phyloP scores from a whole-genome alignment of 2,329 filamentous ascomycete genomes.

The Talaromyces albobiverticillius region DNA sequence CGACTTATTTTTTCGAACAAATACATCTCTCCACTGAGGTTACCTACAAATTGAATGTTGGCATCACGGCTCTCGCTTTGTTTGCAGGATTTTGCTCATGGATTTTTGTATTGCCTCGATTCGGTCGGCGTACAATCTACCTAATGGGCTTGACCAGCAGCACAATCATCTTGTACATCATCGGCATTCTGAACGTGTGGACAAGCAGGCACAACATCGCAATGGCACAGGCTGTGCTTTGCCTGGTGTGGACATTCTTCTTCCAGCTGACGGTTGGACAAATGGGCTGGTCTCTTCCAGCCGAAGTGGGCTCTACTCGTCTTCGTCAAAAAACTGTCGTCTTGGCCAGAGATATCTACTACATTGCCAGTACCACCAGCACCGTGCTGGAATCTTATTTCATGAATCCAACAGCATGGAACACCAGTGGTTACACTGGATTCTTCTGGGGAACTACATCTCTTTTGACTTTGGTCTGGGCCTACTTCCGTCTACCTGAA shows the following conservation, averaged over 20 bases:
- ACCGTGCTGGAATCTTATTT: constrained; percentile 39
- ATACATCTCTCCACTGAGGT: constrained; percentile 26
- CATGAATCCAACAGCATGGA: constrained; percentile 31
- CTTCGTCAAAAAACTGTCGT: constrained; percentile 46
- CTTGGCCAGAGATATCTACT: constrained; percentile 37
- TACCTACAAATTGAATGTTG: constrained; percentile 33
- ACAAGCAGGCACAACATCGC: constrained; percentile 37
- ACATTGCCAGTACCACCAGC: constrained; percentile 37
- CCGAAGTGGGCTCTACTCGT: constrained; percentile 42
- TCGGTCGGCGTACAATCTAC: constrained; percentile 30
- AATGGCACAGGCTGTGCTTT: constrained; percentile 35
- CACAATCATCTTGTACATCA: constrained; percentile 32
- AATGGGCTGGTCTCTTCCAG: constrained; percentile 45
- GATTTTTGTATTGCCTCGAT: constrained; percentile 26
- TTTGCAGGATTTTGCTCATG: constrained; percentile 31
- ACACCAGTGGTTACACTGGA: constrained; percentile 25
- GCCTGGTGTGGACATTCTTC: constrained; percentile 37
- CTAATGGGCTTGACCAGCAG: constrained; percentile 28
- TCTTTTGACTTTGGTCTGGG: not conserved
- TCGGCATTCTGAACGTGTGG: constrained; percentile 35
- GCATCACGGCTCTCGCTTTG: constrained; percentile 33
- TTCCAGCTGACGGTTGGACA: constrained; percentile 41
- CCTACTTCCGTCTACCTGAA: constrained; percentile 19
- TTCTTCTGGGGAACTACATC: constrained; percentile 24
- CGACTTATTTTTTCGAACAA: constrained; percentile 52